Base-by-base conservation (phyloP, 148 eudicot species). In the Vaccinium macrocarpon region DNA sequence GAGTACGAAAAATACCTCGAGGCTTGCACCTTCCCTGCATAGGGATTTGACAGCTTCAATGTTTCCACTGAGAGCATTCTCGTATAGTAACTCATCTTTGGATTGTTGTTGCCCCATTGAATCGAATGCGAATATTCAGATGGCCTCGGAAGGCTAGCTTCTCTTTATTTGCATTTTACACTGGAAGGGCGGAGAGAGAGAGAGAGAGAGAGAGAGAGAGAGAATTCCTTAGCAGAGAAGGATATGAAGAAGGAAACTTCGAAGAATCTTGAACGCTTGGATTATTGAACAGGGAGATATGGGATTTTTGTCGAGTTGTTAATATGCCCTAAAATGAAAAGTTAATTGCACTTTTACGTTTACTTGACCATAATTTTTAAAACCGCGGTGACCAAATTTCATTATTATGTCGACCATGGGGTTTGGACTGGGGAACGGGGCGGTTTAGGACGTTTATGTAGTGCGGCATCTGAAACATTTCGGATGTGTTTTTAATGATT, bases 61-160 rank as follows among this genome's bases (percentile, higher is more conserved):
- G 73, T 90, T 88, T 27, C 89, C 91, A 35, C 84, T 93, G 29
- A 83, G 76, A 25, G 88, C 90, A 81, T 88, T 87, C 68, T 92
- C 90, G 74, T 89, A 88, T 0, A 92, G 50, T 84, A 88, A 79
- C 74, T 88, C 90, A 51, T 89, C 95, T 82, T 89, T 91, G 8
- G 93, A 91, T 82, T 90, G 89, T 70, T 90, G 87, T 85, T 90
- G 95, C 32, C 95, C 95, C 95, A 92, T 92, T 59, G 8, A 48
- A 16, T 49, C 76, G 19, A 51, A 49, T 73, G 73, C 72, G 42
- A 68, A 27, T 32, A 32, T n/a, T 50, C 74, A 68, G 79, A 49
- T 46, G 25, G 55, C 19, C 52, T 62, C 21, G 6, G 29, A 19
- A 18, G 48, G 15, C 57, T 71, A 29, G 62, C 51, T 66, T 16